Percentiles rank a stretch among this genome's conserved stretches.
These are phyloP conservation scores for Dictyostelium intermedium DNA, from an alignment of 78 protist genomes.

Conservation along the genomic window DNA sequence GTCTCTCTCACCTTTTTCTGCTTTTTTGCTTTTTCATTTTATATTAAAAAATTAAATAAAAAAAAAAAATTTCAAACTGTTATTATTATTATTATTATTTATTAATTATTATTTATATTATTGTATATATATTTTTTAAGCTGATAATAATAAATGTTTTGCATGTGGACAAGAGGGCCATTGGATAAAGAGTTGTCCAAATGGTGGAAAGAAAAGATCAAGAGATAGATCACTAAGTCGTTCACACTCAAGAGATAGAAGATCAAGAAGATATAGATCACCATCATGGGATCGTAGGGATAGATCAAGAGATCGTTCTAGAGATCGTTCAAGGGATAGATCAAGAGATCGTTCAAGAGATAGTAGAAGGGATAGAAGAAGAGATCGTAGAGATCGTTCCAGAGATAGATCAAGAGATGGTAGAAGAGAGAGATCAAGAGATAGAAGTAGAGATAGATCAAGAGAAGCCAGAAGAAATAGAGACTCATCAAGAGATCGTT, in stretches of 20 bases:
- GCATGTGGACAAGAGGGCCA: slow-evolving; percentile 69
- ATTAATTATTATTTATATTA: too few species aligned
- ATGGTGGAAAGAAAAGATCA: slow-evolving; percentile 12
- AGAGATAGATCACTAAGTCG: slow-evolving; percentile 28
- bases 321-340: slow-evolving; percentile 30
- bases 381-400: background rate
- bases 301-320: slow-evolving; percentile 21
- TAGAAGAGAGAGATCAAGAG: background rate
- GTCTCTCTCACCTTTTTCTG: background rate
- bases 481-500: slow-evolving; percentile 7
- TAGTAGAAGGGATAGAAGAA: background rate
- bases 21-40: background rate
- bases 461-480: background rate
- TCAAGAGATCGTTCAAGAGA: slow-evolving; percentile 62
- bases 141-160: slow-evolving; percentile 61
- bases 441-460: background rate
- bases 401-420: slow-evolving; percentile 44
- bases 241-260: slow-evolving; percentile 26
- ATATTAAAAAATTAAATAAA: background rate
- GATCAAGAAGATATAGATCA: slow-evolving; percentile 15
- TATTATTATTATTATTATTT: background rate
- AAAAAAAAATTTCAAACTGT: background rate
- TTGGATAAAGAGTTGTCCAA: slow-evolving; percentile 72
- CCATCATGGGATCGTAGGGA: slow-evolving; percentile 11
- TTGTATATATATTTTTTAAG: too few species aligned